Evolutionary conservation across 495 filamentous ascomycete genomes (phyloP), one percentile per base, ranked within the genome.

Genomic region (Aspergillus steynii): DNA sequence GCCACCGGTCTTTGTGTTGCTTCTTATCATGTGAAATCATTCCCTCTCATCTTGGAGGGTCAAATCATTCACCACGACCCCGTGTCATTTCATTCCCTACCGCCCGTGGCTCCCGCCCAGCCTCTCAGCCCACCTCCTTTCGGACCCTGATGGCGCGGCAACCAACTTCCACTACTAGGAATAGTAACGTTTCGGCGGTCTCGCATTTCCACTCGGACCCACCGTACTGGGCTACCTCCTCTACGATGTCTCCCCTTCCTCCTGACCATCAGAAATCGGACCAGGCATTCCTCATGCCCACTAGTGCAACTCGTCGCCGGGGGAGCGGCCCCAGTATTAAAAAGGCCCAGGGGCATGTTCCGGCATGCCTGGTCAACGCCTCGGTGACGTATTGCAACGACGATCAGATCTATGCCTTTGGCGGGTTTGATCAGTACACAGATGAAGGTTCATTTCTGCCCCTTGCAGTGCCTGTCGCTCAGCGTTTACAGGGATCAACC

Each of bases 371-470:
- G 47, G 94, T 98, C 56, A 98, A 97, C 80, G 95, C 95, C 57
- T 97, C 96, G 14, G 93, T 98, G 55, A 98, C 95, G 20, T 97
- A 96, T 74, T 96, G 93, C 69, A 91, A 92, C 50, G 91, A 96
- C 74, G 93, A 97, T 76, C 86, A 90, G 70, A 97, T 99, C 65
- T 97, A 97, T 76, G 95, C 93, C 29, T 99, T 99, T 77, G 95
- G 95, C 12, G 95, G 95, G n/a, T 99, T 99, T 66, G 95, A 99
- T 70, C 93, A 97, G 71, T 98, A 95, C 70, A 98, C 95, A 8
- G 95, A 99, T 73, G 95, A 99, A 82, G 88, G 87, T 88, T 55
- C 15, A 50, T n/a, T n/a, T 14, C 12, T n/a, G 2, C 8, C 29
- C 28, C 28, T 32, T 2, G 7, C 10, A 20, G 8, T 53, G 5